Evolutionary conservation across 176 grass and related monocot genomes (phyloP).

Genomic region (Rhynchospora pubera): DNA sequence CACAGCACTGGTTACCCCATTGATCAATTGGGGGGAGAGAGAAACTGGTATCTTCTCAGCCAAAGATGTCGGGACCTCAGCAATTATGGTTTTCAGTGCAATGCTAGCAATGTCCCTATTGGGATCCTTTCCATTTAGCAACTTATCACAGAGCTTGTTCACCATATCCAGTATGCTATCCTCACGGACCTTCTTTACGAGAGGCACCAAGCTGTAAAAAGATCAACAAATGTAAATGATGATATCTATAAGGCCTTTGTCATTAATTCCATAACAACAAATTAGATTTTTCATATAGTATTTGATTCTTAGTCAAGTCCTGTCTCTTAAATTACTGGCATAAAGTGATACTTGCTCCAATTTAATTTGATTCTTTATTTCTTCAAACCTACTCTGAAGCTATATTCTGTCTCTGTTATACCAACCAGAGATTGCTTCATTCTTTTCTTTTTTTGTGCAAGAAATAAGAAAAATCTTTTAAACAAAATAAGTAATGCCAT

Average conservation of each 20-base stretch:
- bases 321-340: not conserved
- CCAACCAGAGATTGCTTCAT: not conserved
- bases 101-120: slow-evolving; percentile 98
- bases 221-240: not conserved
- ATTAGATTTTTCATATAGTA: not conserved
- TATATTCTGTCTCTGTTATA: not conserved
- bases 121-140: slow-evolving; percentile 95
- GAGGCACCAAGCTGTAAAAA: slow-evolving; percentile 69
- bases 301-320: not conserved
- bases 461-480: not conserved
- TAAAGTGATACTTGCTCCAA: not conserved
- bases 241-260: not conserved
- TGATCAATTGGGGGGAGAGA: slow-evolving; percentile 72
- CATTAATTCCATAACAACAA: not conserved
- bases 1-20: slow-evolving; percentile 61
- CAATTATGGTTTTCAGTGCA: slow-evolving; percentile 89
- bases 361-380: not conserved
- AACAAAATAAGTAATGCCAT: not conserved
- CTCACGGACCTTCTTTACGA: slow-evolving; percentile 87
- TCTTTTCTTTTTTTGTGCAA: not conserved
- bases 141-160: slow-evolving; percentile 86
- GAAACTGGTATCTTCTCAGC: slow-evolving; percentile 81
- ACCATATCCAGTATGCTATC: slow-evolving; percentile 90
- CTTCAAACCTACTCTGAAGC: not conserved
- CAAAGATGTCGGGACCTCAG: slow-evolving; percentile 77